These are phyloP conservation scores for Yamadazyma siamensis DNA, from an alignment of 1,139 yeast genomes.

Conservation along the genomic window DNA sequence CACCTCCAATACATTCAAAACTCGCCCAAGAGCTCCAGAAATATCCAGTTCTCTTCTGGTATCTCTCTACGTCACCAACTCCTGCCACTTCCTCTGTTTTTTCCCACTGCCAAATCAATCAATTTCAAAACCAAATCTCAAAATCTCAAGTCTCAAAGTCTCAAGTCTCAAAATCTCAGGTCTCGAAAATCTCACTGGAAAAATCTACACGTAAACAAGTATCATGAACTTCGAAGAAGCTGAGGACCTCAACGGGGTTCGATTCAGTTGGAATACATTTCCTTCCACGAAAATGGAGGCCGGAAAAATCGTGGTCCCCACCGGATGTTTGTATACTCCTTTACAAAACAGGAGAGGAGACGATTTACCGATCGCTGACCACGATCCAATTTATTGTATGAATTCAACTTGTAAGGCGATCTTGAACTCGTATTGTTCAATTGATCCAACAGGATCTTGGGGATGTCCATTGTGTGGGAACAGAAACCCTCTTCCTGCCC, in stretches of 20 bases:
- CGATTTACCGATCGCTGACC: conserved; percentile 75
- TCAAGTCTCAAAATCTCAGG: too few relatives aligned
- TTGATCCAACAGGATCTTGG: conserved; percentile 87
- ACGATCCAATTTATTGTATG: conserved; percentile 88
- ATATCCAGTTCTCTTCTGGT: too few relatives aligned
- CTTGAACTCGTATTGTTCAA: conserved; percentile 82
- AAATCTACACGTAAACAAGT: conserved; percentile 4
- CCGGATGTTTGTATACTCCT: conserved; percentile 93
- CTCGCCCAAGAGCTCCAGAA: too few relatives aligned
- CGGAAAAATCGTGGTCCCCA: conserved; percentile 87
- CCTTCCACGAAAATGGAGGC: conserved; percentile 93
- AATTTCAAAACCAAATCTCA: too few relatives aligned
- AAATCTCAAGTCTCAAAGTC: too few relatives aligned
- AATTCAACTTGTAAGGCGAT: conserved; percentile 78
- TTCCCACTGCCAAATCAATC: too few relatives aligned
- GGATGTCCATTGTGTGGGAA: conserved; percentile 82
- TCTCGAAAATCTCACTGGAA: too few relatives aligned
- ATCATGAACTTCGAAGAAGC: conserved; percentile 48
- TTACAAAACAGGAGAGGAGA: conserved; percentile 60
- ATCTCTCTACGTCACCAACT: too few relatives aligned
- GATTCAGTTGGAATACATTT: conserved; percentile 50
- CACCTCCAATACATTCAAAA: too few relatives aligned
- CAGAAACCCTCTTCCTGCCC: conserved; percentile 86
- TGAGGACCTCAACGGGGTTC: conserved; percentile 48
- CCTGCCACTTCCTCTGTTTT: too few relatives aligned